A percentile compares a stretch with the other conserved stretches of the same genome.
Evolutionary conservation across 805 yeast genomes (phyloP).

Genomic region (Priceomyces castillae): DNA sequence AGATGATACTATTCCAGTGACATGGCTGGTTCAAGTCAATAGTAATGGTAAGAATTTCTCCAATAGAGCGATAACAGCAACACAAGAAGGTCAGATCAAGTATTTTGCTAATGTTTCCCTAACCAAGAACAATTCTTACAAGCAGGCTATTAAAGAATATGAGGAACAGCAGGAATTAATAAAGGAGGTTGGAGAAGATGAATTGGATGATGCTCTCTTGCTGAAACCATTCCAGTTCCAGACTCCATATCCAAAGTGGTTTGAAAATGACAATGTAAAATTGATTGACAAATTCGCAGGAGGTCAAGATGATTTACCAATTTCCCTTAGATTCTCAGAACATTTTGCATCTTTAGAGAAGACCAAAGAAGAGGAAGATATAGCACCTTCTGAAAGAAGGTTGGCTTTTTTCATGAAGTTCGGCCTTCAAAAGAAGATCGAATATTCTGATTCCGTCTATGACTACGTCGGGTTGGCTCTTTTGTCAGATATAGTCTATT

Average conservation of each 20-base stretch:
- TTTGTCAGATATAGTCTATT: conserved; percentile 55
- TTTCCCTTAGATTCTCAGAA: conserved; percentile 30
- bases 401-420: conserved; percentile 25
- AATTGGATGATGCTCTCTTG: conserved; percentile 25
- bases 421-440: conserved; percentile 20
- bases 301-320: conserved; percentile 13
- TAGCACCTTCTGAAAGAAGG: conserved; percentile 23
- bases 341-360: conserved; percentile 29
- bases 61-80: conserved; percentile 28
- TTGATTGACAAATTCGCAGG: conserved; percentile 12
- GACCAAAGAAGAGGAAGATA: conserved; percentile 21
- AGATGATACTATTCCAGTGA: conserved; percentile 13
- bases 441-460: conserved; percentile 15
- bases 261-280: conserved; percentile 15
- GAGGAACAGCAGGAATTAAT: conserved; percentile 17
- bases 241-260: conserved; percentile 33
- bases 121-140: conserved; percentile 30
- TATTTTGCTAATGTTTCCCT: conserved; percentile 32
- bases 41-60: conserved; percentile 38
- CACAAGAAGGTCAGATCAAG: conserved; percentile 24
- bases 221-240: conserved; percentile 33
- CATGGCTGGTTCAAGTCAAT: conserved; percentile 31
- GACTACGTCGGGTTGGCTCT: conserved; percentile 59
- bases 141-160: conserved; percentile 18
- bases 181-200: conserved; percentile 26